Evolutionary conservation across 257 asterid genomes (phyloP).

Genomic region (Coffea eugenioides): DNA sequence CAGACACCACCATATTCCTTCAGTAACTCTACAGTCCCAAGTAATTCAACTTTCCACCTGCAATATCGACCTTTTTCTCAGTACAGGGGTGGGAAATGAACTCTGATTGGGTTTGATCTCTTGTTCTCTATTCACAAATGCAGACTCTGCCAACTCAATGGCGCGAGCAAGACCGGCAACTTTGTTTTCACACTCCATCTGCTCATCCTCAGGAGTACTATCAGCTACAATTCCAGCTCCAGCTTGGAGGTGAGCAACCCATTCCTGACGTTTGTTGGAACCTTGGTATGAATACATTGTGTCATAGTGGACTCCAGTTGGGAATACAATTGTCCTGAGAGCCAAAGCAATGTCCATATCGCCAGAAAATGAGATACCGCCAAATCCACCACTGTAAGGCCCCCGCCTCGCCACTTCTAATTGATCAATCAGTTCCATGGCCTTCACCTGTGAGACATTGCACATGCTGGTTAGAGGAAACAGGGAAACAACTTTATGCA

Average conservation of each 20-base stretch:
- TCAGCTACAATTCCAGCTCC: conserved; percentile 95
- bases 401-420: conserved; percentile 72
- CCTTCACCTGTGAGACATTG: conserved; percentile 58
- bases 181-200: conserved; percentile 72
- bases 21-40: conserved; percentile 5
- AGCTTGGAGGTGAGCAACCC: conserved; percentile 88
- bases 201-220: conserved; percentile 75
- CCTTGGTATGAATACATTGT: conserved; percentile 63
- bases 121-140: conserved; percentile 44
- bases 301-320: conserved; percentile 47
- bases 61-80: conserved; percentile 9
- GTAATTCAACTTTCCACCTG: conserved; percentile 28
- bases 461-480: background rate
- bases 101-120: background rate
- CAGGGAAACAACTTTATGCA: background rate
- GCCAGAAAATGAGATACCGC: conserved; percentile 76
- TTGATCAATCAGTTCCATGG: conserved; percentile 82
- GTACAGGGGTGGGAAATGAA: conserved; percentile 8
- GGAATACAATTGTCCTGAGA: conserved; percentile 76
- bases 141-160: conserved; percentile 76
- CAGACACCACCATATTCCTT: background rate
- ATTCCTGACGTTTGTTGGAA: conserved; percentile 50
- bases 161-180: conserved; percentile 72
- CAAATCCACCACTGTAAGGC: conserved; percentile 91
- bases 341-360: conserved; percentile 81